A percentile compares a stretch with the other conserved stretches of the same genome.
These are phyloP conservation scores for Wickerhamomyces silvicola DNA, from an alignment of 805 yeast species.

Conservation along the genomic window DNA sequence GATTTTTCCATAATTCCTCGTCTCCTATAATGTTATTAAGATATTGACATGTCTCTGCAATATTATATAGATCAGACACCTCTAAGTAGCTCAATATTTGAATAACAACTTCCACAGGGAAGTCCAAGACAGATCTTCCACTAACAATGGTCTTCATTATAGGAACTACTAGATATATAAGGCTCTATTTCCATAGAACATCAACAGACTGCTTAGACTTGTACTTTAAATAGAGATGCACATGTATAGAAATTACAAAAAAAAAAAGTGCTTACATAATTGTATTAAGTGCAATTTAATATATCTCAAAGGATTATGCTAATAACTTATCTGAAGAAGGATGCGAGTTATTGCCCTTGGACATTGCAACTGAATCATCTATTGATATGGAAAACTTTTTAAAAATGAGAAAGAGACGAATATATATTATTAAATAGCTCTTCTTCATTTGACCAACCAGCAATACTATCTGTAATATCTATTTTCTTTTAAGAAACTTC, in stretches of 20 bases:
- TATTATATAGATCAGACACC: conserved; percentile 27
- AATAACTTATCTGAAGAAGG: conserved; percentile 1
- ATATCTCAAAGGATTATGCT: background rate
- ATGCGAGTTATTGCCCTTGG: background rate
- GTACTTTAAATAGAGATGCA: too few species aligned
- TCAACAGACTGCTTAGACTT: too few species aligned
- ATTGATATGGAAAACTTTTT: background rate
- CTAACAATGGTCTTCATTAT: background rate
- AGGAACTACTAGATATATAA: too few species aligned
- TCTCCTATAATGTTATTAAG: conserved; percentile 28
- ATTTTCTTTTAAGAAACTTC: conserved; percentile 4
- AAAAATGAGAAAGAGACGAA: conserved; percentile 1
- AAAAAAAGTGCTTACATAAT: too few species aligned
- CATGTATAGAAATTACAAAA: too few species aligned
- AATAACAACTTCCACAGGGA: conserved; percentile 33
- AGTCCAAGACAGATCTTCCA: conserved; percentile 8
- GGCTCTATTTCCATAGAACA: too few species aligned
- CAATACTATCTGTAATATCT: conserved; percentile 22
- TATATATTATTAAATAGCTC: conserved; percentile 11
- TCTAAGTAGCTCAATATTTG: conserved; percentile 30
- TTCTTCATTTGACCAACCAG: conserved; percentile 25
- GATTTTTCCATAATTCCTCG: conserved; percentile 36
- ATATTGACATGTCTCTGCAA: conserved; percentile 25
- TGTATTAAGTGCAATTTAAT: too few species aligned
- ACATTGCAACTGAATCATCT: too few species aligned